phyloP scores from a whole-genome alignment of 139 green algal species.

The Chlamydomonas urium region DNA sequence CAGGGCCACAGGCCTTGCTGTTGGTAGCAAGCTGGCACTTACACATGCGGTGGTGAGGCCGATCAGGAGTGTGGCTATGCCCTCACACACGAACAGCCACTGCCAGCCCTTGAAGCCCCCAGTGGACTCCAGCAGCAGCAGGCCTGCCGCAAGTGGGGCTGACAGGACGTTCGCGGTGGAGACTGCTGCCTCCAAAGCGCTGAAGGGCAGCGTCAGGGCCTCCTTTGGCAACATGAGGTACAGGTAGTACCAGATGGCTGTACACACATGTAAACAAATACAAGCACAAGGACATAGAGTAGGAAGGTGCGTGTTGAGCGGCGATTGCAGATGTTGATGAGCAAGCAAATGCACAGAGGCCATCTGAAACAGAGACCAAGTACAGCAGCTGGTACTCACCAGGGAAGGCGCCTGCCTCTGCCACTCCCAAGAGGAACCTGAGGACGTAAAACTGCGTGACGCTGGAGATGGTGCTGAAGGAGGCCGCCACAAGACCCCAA shows the following conservation, averaged over 20 bases:
- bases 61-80: not conserved
- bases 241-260: conserved; percentile 23
- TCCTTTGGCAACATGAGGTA: conserved; percentile 20
- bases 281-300: not conserved
- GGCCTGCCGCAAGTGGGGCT: conserved; percentile 57
- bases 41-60: not conserved
- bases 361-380: not conserved
- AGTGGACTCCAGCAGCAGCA: conserved; percentile 40
- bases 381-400: not conserved
- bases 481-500: conserved; percentile 63
- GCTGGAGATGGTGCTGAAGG: conserved; percentile 33
- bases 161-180: conserved; percentile 40
- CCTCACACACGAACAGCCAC: conserved; percentile 63
- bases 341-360: too few species aligned
- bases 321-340: too few species aligned
- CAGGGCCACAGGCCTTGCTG: too few species aligned
- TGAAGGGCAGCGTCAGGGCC: conserved; percentile 22
- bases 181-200: conserved; percentile 40
- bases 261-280: not conserved
- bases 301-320: too few species aligned
- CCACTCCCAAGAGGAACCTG: conserved; percentile 62
- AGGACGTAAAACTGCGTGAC: conserved; percentile 58
- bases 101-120: conserved; percentile 51
- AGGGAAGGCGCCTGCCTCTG: conserved; percentile 71
- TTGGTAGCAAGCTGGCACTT: too few species aligned